Evolutionary conservation across 2,329 filamentous ascomycete species (phyloP), one percentile per base, ranked within the genome.

Genomic region (Penicillium sclerotiorum): DNA sequence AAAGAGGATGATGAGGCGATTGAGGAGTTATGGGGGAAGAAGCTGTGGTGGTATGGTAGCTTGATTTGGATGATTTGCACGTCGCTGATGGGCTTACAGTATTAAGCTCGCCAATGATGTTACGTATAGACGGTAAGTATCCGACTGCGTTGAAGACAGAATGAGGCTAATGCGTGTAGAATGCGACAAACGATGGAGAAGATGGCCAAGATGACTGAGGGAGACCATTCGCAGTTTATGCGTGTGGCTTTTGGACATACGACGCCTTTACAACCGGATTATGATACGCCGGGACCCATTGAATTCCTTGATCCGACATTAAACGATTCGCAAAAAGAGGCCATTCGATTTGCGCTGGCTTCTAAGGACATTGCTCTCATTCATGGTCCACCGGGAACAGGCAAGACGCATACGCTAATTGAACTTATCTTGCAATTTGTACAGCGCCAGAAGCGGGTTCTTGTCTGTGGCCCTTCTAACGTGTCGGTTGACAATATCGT

Each of bases 401-500:
- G 94, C 41, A 99, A 99, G 71, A 99, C 94, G 0, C 93, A 97
- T 67, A 97, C 94, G 0, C 75, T 99, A 32, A 93, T 99, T 52
- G 94, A 99, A 70, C 79, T 99, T 11, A 95, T 99, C 53, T 78
- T 95, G n/a, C 94, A 99, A 66, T 77, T 97, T 60, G 77, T 95
- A 47, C 86, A 86, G 65, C 82, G 83, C 20, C 81, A 85, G 27
- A 80, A 86, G 46, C 84, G 91, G 1, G 78, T 97, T 9, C 79
- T 97, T 1, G 93, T 97, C n/a, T 97, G 94, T 63, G 94, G 93
- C 0, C 94, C 94, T 0, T 96, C 90, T 23, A 99, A 99, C 68
- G 92, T 99, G 60, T 94, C 90, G 0, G 94, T 99, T 1, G 94
- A 99, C 79, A 99, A 99, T 66, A 95, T 99, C 50, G 92, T 96